Evolutionary conservation across 2,329 filamentous ascomycete genomes (phyloP).

Genomic region (Sclerotinia borealis): DNA sequence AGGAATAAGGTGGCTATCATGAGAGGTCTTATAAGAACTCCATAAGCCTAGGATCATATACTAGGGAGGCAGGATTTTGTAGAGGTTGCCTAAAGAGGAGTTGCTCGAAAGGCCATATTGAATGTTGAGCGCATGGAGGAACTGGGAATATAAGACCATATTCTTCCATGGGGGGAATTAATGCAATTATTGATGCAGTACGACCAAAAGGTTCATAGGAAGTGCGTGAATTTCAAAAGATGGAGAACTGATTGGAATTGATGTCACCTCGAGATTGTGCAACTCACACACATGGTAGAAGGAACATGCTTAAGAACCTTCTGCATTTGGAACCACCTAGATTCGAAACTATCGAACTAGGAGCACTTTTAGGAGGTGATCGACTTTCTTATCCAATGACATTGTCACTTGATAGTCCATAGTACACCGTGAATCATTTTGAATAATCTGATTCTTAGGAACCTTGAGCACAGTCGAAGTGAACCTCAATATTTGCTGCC

Average conservation of each 20-base stretch:
- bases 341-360: not conserved
- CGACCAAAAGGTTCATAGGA: not conserved
- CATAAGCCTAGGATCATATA: not conserved
- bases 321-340: not conserved
- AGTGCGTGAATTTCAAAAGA: not conserved
- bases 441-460: not conserved
- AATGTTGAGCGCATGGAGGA: not conserved
- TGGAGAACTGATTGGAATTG: not conserved
- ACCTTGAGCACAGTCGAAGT: not conserved
- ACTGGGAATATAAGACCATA: not conserved
- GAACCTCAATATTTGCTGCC: not conserved
- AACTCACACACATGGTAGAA: not conserved
- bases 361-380: not conserved
- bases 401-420: constrained; percentile 5
- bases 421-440: not conserved
- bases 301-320: not conserved
- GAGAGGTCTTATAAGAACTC: not conserved
- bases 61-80: not conserved
- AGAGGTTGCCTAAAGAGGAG: not conserved
- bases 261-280: not conserved
- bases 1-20: not conserved
- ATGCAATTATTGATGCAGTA: not conserved
- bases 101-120: not conserved
- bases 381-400: not conserved
- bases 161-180: not conserved